A percentile compares a stretch with the other conserved stretches of the same genome.
These are phyloP conservation scores for Didymella arachidicola DNA, from an alignment of 2,329 filamentous ascomycete genomes.

Conservation along the genomic window DNA sequence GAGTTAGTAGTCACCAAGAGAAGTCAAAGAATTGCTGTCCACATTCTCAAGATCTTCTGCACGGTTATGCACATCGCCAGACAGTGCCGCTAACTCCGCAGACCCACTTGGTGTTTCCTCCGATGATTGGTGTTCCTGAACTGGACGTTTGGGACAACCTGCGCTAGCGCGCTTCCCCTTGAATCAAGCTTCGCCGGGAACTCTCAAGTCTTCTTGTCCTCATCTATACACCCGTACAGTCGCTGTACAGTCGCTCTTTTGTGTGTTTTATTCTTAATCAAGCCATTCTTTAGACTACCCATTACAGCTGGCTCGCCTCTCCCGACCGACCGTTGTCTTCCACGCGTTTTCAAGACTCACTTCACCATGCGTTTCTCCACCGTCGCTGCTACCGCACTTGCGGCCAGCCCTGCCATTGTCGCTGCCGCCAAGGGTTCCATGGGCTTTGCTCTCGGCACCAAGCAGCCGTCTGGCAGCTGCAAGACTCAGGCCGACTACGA, in stretches of 20 bases:
- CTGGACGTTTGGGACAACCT: conserved; percentile 16
- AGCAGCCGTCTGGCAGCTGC: conserved; percentile 66
- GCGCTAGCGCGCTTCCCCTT: conserved; percentile 37
- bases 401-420: conserved; percentile 56
- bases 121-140: conserved; percentile 31
- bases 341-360: conserved; percentile 9
- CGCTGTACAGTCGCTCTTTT: conserved; percentile 39
- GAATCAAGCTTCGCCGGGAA: conserved; percentile 31
- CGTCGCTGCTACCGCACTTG: conserved; percentile 42
- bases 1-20: not conserved
- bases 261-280: conserved; percentile 26
- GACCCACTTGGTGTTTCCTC: conserved; percentile 19
- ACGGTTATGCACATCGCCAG: not conserved
- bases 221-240: conserved; percentile 29
- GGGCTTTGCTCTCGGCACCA: conserved; percentile 72
- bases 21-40: not conserved
- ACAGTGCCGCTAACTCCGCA: conserved; percentile 11
- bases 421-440: conserved; percentile 62
- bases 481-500: conserved; percentile 70
- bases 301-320: not conserved
- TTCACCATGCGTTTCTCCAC: conserved; percentile 48
- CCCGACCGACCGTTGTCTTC: conserved; percentile 6
- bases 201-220: conserved; percentile 22
- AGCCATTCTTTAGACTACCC: conserved; percentile 22
- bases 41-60: not conserved